Base-by-base conservation (phyloP, 2,329 filamentous ascomycete species). In the Dactylellina haptotyla region DNA sequence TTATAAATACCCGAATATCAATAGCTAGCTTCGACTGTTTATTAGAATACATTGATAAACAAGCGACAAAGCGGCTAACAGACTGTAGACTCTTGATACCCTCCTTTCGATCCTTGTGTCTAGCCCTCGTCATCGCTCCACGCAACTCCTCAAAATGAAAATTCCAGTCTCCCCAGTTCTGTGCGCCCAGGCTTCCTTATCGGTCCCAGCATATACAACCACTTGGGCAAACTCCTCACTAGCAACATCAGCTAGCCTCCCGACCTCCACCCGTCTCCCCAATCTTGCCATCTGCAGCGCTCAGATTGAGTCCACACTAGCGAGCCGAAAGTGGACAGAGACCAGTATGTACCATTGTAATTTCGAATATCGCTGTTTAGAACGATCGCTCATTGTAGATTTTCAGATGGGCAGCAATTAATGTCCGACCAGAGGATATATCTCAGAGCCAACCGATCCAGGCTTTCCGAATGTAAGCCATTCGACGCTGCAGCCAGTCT, bases 271-370 rank as follows among this genome's bases (percentile, higher is more conserved):
- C 20, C 12, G 16, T 34, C 2, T 18, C 23, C 25, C 26, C 1
- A 28, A 66, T 43, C 56, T 73, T 34, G 5, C 26, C 4, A 18
- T 32, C 2, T 73, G 69, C 41, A 62, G 61, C 39, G 61, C 53
- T 10, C 18, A 66, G 34, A 23, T 73, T 51, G 69, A 73, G 23
- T 20, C 14, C 14, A 26, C 26, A 3, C 51, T 73, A n/a, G 61
- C 54, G 10, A 50, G 30, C n/a, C 43, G 28, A 32, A 25, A 32
- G 25, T 73, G 69, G 69, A 37, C 41, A 23, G 26, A 39, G 8
- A 59, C 23, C 1, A 37, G 69, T 73, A 62, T 18, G 56, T 63
- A 30, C 20, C 23, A 10, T 16, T 23, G n/a, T n/a, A n/a, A n/a
- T n/a, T n/a, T n/a, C n/a, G n/a, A n/a, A n/a, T n/a, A n/a, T n/a